phyloP scores from a whole-genome alignment of 148 eudicot species.

The Cornus florida region DNA sequence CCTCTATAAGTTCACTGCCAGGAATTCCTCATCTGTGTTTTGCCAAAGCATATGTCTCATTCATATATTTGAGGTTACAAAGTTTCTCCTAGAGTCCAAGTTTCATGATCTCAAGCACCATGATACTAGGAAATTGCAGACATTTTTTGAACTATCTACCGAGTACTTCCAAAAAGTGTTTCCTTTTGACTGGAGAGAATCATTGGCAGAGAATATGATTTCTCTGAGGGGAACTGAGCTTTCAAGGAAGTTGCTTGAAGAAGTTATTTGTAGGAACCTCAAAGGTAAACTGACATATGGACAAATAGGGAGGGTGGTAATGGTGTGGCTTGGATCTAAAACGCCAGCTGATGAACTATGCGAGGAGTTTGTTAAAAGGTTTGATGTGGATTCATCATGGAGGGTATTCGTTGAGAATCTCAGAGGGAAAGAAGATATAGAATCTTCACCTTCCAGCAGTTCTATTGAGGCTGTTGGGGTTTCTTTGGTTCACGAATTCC shows the following conservation, averaged over 20 bases:
- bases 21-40: no score
- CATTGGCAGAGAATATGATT: constrained; percentile 30
- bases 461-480: neutral
- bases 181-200: constrained; percentile 46
- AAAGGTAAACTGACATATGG: constrained; percentile 34
- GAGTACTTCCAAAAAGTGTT: constrained; percentile 33
- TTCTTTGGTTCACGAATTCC: neutral
- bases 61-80: no score
- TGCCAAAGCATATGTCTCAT: no score
- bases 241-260: constrained; percentile 45
- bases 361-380: constrained; percentile 18
- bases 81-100: no score
- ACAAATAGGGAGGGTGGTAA: constrained; percentile 51
- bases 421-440: neutral
- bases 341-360: constrained; percentile 26
- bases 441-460: neutral
- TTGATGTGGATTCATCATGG: constrained; percentile 28
- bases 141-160: constrained; percentile 21
- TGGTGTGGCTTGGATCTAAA: constrained; percentile 53
- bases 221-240: constrained; percentile 36
- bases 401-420: constrained; percentile 26
- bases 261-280: constrained; percentile 27
- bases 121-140: constrained; percentile 20
- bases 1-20: no score
- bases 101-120: no score